These are phyloP conservation scores for Cochlearia excelsa DNA, from an alignment of 345 rosid species.

Conservation along the genomic window DNA sequence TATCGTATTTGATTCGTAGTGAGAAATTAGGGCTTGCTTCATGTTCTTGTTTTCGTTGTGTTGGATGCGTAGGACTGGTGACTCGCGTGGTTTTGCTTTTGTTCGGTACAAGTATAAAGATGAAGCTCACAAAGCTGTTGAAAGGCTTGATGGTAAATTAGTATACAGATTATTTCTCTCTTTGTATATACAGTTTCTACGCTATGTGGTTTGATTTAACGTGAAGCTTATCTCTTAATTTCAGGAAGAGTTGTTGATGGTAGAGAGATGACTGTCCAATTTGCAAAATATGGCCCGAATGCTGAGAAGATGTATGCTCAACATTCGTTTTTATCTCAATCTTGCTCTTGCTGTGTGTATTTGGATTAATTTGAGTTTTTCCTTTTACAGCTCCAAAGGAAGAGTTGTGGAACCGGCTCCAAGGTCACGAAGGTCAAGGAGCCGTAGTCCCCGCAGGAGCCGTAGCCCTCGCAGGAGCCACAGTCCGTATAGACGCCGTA, in stretches of 20 bases:
- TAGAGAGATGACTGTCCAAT: conserved; percentile 90
- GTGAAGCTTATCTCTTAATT: conserved; percentile 14
- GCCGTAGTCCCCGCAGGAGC: conserved; percentile 50
- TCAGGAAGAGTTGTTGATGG: conserved; percentile 94
- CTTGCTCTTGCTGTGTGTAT: neutral
- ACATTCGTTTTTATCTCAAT: neutral
- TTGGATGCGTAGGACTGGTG: conserved; percentile 44
- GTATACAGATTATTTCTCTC: neutral
- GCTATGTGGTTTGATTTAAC: neutral
- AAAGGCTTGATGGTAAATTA: conserved; percentile 59
- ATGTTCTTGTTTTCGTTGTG: neutral
- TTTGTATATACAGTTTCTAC: neutral
- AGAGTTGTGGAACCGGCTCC: conserved; percentile 38
- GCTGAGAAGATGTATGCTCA: conserved; percentile 83
- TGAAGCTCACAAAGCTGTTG: conserved; percentile 75
- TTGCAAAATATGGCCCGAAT: conserved; percentile 96
- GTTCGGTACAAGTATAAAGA: conserved; percentile 72
- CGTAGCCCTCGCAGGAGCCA: conserved; percentile 49
- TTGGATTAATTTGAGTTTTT: conserved; percentile 13
- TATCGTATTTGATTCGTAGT: neutral
- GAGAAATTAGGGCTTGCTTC: conserved; percentile 11
- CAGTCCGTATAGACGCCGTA: conserved; percentile 25
- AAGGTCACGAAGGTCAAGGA: conserved; percentile 44
- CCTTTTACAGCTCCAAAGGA: conserved; percentile 39
- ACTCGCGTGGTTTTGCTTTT: conserved; percentile 73